Conservation (phyloP, 1,284 basidiomycete species). For the Tilletia walkeri region DNA sequence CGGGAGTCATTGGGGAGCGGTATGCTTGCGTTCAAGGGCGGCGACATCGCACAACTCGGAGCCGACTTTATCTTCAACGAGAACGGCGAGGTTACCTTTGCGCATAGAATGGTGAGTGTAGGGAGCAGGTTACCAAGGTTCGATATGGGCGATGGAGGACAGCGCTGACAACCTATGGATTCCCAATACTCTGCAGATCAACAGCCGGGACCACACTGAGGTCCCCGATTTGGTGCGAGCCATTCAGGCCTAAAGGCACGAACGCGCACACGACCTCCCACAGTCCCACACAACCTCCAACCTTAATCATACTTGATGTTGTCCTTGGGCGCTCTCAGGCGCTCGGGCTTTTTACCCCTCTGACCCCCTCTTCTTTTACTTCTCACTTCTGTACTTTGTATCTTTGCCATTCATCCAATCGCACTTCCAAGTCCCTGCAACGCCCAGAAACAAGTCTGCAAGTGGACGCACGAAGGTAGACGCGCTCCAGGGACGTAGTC, state of each 20-base stretch:
- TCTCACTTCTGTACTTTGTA: too few species aligned
- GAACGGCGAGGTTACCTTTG: neutral
- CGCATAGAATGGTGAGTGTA: conserved; percentile 15
- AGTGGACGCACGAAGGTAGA: too few species aligned
- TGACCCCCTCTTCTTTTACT: neutral
- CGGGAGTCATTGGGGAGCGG: neutral
- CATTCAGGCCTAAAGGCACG: neutral
- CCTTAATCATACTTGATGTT: too few species aligned
- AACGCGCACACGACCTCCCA: neutral
- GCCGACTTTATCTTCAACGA: conserved; percentile 20
- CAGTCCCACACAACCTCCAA: too few species aligned
- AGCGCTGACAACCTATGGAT: neutral
- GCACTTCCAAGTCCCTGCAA: too few species aligned
- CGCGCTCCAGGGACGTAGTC: too few species aligned
- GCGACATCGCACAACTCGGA: conserved; percentile 20
- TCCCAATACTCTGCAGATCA: neutral
- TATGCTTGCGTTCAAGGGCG: conserved; percentile 13
- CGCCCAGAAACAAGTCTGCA: too few species aligned
- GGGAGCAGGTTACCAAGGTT: neutral
- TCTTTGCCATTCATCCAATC: too few species aligned
- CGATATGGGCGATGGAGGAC: neutral
- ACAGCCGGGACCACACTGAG: conserved; percentile 20
- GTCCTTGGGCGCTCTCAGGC: neutral
- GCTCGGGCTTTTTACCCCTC: too few species aligned
- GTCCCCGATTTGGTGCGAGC: conserved; percentile 9